Evolutionary conservation across 495 filamentous ascomycete genomes (phyloP), one percentile per base, ranked within the genome.

Genomic region (Lineolata rhizophorae): DNA sequence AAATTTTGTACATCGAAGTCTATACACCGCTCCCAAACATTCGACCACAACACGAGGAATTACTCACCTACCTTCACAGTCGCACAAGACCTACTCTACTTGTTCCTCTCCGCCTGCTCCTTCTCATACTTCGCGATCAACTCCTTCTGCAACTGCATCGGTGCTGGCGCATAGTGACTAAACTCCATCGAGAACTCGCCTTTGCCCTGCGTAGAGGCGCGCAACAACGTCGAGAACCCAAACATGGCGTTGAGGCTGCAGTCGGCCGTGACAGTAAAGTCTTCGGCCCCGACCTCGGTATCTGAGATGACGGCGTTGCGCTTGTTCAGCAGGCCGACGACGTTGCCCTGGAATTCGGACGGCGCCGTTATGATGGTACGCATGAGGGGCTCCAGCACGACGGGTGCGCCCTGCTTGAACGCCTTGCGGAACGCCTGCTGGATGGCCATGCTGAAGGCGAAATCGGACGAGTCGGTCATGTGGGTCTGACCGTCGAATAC

Each of bases 161-260:
- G 77, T 40, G 85, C 78, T 33, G 78, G 62, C 35, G 72, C 69
- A 50, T 99, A 95, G 57, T 95, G 84, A 49, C 74, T 80, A 53
- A 95, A 99, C 61, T 99, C 90, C 90, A 99, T 99, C 39, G 64
- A 74, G 46, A 93, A 99, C 61, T 99, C 90, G 42, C 90, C 90
- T 65, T 99, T 99, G 32, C 87, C 90, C 60, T 99, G 90, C 6
- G 85, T 94, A 15, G 82, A 76, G 3, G 90, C 90, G 39, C 90
- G 66, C 52, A 99, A 57, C 54, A 90, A 73, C 22, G 65, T 72
- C 36, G 70, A 79, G 57, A 99, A 94, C 33, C 90, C 90, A 55
- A 99, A 99, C 90, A 99, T 95, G 43, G 70, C 67, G 48, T 93
- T 87, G 51, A 99, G 53, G 48, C 70, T 77, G 60, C 84, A 93